Conservation (phyloP, 371 early-diverging fungal genomes). For the Mucor piriformis region DNA sequence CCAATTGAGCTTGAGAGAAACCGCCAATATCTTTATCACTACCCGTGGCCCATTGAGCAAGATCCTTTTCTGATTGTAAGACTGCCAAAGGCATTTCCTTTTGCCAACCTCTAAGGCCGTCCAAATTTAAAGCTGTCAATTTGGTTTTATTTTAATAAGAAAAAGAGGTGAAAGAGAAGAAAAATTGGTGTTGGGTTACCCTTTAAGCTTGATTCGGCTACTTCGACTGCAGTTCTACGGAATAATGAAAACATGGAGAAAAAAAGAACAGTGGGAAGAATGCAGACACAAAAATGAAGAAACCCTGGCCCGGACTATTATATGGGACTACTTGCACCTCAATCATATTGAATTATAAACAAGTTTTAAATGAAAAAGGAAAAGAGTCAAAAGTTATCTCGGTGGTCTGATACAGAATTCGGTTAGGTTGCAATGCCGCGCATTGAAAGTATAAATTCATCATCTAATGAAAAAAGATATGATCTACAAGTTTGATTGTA, state of each 20-base stretch:
- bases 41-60: slow-evolving; percentile 81
- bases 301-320: no score
- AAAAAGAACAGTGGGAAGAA: no score
- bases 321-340: no score
- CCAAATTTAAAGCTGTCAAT: slow-evolving; percentile 42
- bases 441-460: no score
- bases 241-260: slow-evolving; percentile 51
- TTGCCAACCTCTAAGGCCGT: slow-evolving; percentile 60
- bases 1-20: slow-evolving; percentile 64
- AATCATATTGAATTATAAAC: no score
- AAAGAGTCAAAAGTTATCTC: background rate
- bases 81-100: slow-evolving; percentile 70
- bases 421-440: background rate
- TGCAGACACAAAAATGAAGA: no score
- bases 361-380: background rate
- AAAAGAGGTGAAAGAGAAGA: background rate
- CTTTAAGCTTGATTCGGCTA: slow-evolving; percentile 57
- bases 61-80: slow-evolving; percentile 59
- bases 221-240: slow-evolving; percentile 52
- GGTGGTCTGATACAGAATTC: background rate
- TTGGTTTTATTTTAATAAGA: background rate
- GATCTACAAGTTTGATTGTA: no score
- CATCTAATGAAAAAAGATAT: no score
- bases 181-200: slow-evolving; percentile 45
- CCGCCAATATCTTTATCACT: slow-evolving; percentile 93